These are phyloP conservation scores for Trichosporon ovoides DNA, from an alignment of 1,284 basidiomycete species.

Conservation along the genomic window DNA sequence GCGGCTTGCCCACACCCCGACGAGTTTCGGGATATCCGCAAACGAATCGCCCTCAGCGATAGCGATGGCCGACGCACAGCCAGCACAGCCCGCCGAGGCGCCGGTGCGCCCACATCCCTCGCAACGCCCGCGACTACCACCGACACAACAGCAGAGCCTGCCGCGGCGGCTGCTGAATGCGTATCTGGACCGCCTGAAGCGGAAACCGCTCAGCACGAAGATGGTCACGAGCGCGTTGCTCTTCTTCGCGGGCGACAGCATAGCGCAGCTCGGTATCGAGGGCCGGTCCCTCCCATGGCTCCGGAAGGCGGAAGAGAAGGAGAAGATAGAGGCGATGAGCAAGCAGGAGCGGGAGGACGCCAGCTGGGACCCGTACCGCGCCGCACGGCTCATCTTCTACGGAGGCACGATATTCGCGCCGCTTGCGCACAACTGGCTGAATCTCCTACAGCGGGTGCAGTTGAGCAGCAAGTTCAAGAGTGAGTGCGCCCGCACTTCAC, in stretches of 20 bases:
- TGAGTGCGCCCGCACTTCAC: neutral
- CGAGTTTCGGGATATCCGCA: too few species aligned
- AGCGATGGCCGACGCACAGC: too few species aligned
- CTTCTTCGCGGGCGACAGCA: conserved; percentile 17
- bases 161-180: neutral
- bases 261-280: conserved; percentile 24
- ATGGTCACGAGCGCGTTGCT: conserved; percentile 16
- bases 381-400: conserved; percentile 15
- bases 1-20: too few species aligned
- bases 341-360: neutral
- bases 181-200: conserved; percentile 10
- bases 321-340: neutral
- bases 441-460: conserved; percentile 12
- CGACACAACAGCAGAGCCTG: neutral
- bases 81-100: neutral
- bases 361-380: conserved; percentile 8
- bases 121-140: neutral
- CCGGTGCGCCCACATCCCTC: neutral
- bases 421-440: conserved; percentile 20
- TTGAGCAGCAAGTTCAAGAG: conserved; percentile 7
- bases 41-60: too few species aligned
- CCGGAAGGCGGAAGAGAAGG: neutral
- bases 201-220: conserved; percentile 18
- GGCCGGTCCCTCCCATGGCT: conserved; percentile 8
- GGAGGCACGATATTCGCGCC: conserved; percentile 19